phyloP scores from a whole-genome alignment of 1,284 basidiomycete genomes.

The Boletus calvinii region DNA sequence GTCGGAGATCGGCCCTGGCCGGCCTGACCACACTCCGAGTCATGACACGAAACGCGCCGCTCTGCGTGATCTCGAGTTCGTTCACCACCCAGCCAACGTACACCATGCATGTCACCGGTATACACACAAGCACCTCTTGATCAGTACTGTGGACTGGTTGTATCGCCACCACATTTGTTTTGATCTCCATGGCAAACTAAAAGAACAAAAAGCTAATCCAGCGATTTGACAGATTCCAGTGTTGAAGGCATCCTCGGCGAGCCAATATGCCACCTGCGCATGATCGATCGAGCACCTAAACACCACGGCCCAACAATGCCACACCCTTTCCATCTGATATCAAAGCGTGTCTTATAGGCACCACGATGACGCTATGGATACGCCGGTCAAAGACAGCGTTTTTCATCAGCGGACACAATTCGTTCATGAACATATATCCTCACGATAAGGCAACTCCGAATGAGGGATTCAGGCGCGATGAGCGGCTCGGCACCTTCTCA shows the following conservation, averaged over 20 bases:
- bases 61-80: background rate
- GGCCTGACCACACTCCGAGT: too few species aligned
- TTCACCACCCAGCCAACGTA: background rate
- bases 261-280: background rate
- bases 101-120: too few species aligned
- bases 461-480: background rate
- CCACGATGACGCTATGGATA: background rate
- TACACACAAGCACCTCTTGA: too few species aligned
- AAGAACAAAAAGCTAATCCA: background rate
- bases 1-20: too few species aligned
- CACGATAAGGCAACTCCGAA: constrained; percentile 3
- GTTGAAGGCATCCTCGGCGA: background rate
- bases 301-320: background rate
- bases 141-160: too few species aligned
- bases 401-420: constrained; percentile 1
- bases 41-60: too few species aligned
- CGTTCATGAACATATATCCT: background rate
- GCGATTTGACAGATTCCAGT: background rate
- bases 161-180: too few species aligned
- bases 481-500: background rate
- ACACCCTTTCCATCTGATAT: background rate
- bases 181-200: background rate
- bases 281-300: background rate
- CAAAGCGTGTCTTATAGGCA: background rate
- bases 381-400: background rate